Base-by-base conservation (phyloP, 2,329 filamentous ascomycete genomes). In the Biscogniauxia sp. region DNA sequence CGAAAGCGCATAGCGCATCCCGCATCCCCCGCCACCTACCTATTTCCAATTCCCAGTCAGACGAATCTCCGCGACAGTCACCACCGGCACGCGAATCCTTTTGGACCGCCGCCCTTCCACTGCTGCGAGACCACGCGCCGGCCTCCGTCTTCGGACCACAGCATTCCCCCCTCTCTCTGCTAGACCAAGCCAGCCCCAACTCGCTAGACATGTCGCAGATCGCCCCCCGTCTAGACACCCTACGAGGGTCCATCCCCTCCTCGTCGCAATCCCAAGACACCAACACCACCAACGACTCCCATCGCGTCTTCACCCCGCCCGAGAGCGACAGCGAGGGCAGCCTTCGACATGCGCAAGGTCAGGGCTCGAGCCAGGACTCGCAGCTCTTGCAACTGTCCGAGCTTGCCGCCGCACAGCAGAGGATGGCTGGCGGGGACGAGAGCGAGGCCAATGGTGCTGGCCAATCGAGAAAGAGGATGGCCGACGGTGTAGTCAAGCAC, bases 401-500 rank as follows among this genome's bases (percentile, higher is more conserved):
- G 62, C 76, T 86, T 58, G 84, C 84, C 26, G 83, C 85, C 45
- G 77, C 77, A 32, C 80, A 83, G 71, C 77, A 82, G 64, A 80
- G 79, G 70, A 79, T 84, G 69, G 70, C 67, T 11, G 73, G 77
- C 32, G 70, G 72, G 73, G 60, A 78, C 71, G 51, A 72, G 66
- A 63, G 71, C 67, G 37, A 65, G 58, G 59, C 81, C 72, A 66
- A 66, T 60, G 67, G 68, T 26, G 71, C 23, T 23, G 5, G 66
- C 41, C 67, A 72, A 37, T 81, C 82, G 45, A 85, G 86, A 63
- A 96, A 96, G 77, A 84, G 92, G 66, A 94, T 86, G 69, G 90
- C 91, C 37, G 89, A 90, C 70, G 92, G 91, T 51, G 80, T 85
- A 55, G 81, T 93, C 59, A 96, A 93, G 76, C 74, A 80, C 61